Evolutionary conservation across 192 early-diverging fungal species (phyloP).

Genomic region (Lobulomyces angularis): DNA sequence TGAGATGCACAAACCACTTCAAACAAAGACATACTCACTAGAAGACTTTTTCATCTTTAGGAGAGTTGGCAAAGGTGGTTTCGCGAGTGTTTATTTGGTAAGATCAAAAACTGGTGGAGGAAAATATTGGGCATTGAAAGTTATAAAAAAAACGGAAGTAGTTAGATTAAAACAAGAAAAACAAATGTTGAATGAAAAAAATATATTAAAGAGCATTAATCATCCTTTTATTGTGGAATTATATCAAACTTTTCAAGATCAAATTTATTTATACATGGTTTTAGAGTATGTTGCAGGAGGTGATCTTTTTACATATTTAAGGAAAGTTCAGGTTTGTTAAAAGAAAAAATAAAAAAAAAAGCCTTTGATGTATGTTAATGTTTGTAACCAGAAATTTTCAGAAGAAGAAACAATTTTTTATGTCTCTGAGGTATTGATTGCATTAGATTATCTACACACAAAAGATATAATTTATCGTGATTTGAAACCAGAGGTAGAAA

Average conservation of each 20-base stretch:
- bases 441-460: conserved; percentile 68
- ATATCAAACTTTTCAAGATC: conserved; percentile 38
- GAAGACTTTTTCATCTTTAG: conserved; percentile 37
- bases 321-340: conserved; percentile 27
- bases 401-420: conserved; percentile 67
- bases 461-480: conserved; percentile 68
- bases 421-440: conserved; percentile 58
- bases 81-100: conserved; percentile 39
- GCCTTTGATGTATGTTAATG: not conserved
- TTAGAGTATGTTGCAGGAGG: conserved; percentile 48
- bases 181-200: conserved; percentile 46
- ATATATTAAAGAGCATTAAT: conserved; percentile 30
- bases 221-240: conserved; percentile 42
- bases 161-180: conserved; percentile 38
- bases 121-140: conserved; percentile 42
- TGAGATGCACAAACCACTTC: conserved; percentile 20
- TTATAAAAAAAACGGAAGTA: conserved; percentile 42
- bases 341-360: not conserved
- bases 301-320: conserved; percentile 34
- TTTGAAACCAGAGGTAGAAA: conserved; percentile 55
- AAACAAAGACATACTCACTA: conserved; percentile 18
- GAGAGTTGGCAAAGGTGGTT: conserved; percentile 39
- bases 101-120: conserved; percentile 30
- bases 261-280: conserved; percentile 38
- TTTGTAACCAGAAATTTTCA: conserved; percentile 37